These are phyloP conservation scores for Pholiota microspora DNA, from an alignment of 768 basidiomycete genomes.

Conservation along the genomic window DNA sequence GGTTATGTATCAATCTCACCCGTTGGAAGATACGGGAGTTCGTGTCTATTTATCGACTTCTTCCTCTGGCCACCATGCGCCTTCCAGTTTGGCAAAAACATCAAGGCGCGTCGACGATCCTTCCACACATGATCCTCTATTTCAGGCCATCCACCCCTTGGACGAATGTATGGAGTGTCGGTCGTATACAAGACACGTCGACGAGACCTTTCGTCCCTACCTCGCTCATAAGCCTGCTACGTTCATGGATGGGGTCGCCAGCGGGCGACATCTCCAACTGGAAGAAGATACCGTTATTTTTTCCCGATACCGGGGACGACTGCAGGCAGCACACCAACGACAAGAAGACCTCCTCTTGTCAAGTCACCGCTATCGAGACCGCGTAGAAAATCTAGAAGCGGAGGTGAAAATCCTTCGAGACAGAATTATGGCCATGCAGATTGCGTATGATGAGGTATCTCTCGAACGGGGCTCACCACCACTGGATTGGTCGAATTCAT, in stretches of 20 bases:
- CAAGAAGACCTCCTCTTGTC: background rate
- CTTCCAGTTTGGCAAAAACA: background rate
- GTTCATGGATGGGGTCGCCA: background rate
- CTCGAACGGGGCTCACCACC: background rate
- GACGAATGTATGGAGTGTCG: background rate
- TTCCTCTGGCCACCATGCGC: background rate
- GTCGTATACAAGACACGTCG: background rate
- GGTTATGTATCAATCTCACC: background rate
- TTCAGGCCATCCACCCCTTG: background rate
- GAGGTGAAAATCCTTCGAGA: conserved; percentile 3
- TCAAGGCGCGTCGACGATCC: background rate
- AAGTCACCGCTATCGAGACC: background rate
- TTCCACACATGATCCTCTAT: background rate
- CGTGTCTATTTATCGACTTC: background rate
- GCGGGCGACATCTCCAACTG: background rate
- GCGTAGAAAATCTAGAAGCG: background rate
- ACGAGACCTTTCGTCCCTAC: background rate
- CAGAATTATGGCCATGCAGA: conserved; percentile 8
- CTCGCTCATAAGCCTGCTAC: background rate
- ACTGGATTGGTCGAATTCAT: background rate
- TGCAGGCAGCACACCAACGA: background rate
- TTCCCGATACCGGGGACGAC: background rate
- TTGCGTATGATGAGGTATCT: conserved; percentile 8
- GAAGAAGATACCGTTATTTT: background rate
- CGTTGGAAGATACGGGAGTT: background rate